Evolutionary conservation across 805 yeast genomes (phyloP).

Genomic region (Candida ipomoeae): DNA sequence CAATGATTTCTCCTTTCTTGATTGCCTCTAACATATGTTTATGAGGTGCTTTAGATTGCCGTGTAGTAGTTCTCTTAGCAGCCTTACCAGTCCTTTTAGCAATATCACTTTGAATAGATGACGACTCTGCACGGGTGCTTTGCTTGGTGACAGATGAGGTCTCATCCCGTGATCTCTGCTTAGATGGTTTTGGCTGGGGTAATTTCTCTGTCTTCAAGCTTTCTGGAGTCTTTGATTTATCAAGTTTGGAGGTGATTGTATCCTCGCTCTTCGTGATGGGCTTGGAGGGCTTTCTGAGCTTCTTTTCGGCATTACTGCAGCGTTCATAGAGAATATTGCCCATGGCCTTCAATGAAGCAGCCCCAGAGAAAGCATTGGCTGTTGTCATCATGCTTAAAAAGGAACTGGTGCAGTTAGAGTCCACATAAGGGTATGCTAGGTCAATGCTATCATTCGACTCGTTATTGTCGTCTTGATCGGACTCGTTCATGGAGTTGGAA

Average conservation of each 20-base stretch:
- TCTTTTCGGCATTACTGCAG: neutral
- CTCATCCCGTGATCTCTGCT: neutral
- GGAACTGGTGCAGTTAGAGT: constrained; percentile 22
- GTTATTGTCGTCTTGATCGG: neutral
- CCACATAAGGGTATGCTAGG: constrained; percentile 24
- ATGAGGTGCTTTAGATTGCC: neutral
- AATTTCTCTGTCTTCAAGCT: neutral
- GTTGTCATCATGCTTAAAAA: constrained; percentile 29
- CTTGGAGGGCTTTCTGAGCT: neutral
- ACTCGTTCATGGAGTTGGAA: neutral
- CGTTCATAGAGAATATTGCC: constrained; percentile 10
- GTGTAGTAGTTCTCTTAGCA: neutral
- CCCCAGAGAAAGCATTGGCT: constrained; percentile 28
- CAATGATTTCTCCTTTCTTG: neutral
- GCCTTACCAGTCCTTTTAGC: neutral
- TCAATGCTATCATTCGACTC: constrained; percentile 25
- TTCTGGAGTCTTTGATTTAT: neutral
- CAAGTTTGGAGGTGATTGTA: neutral
- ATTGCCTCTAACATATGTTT: neutral
- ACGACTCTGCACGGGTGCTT: neutral
- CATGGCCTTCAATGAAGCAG: constrained; percentile 15
- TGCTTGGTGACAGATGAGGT: neutral
- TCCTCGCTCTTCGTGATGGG: neutral
- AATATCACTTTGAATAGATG: neutral
- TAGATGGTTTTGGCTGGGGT: neutral